A percentile compares a stretch with the other conserved stretches of the same genome.
phyloP scores from a whole-genome alignment of 495 filamentous ascomycete species.

The Penicillium bialowiezense region DNA sequence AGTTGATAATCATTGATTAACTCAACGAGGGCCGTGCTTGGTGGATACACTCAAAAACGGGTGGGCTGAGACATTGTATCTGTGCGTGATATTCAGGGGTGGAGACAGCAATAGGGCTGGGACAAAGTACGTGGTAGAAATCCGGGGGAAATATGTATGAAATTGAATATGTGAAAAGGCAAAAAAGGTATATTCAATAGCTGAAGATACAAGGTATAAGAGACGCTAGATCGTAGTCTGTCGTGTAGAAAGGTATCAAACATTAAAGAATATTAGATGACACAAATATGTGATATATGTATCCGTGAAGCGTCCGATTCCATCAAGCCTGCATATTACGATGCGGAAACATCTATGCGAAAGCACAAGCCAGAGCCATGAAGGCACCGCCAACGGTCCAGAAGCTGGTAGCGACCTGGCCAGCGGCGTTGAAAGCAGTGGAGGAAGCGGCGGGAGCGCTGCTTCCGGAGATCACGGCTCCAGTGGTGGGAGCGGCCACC shows the following conservation, averaged over 20 bases:
- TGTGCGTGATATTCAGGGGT: not conserved
- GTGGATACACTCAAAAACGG: not conserved
- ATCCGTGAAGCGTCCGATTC: constrained; percentile 13
- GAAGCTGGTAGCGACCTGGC: constrained; percentile 18
- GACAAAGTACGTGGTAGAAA: not conserved
- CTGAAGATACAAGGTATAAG: constrained; percentile 11
- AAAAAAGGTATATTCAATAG: constrained; percentile 13
- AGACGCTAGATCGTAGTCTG: constrained; percentile 25
- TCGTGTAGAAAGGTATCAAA: constrained; percentile 30
- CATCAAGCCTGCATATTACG: too few species aligned
- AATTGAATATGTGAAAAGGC: not conserved
- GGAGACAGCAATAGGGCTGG: not conserved
- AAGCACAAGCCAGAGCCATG: constrained; percentile 27
- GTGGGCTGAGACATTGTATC: not conserved
- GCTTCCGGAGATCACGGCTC: constrained; percentile 5
- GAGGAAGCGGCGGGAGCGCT: constrained; percentile 13
- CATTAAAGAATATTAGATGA: constrained; percentile 21
- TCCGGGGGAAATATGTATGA: not conserved
- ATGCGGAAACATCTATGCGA: constrained; percentile 19
- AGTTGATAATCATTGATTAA: not conserved
- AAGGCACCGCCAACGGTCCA: constrained; percentile 31
- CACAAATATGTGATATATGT: constrained; percentile 14
- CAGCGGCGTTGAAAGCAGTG: constrained; percentile 19
- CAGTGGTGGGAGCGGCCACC: constrained; percentile 8
- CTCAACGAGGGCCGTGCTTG: not conserved